Evolutionary conservation across 441 rosid species (phyloP), one percentile per base, ranked within the genome.

Genomic region (Corymbia calophylla): DNA sequence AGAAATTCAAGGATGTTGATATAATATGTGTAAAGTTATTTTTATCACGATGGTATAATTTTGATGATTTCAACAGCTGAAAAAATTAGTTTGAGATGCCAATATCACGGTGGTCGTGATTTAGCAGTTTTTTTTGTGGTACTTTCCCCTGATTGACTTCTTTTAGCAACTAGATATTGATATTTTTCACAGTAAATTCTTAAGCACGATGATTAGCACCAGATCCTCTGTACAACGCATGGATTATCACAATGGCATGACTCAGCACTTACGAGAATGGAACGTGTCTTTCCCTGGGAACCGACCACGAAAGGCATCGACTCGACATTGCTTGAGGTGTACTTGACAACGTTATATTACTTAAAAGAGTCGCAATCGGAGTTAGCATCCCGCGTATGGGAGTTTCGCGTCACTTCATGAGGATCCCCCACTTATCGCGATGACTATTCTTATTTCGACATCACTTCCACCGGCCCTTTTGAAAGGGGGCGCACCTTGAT

Each of bases 1-100:
- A 73, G 23, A 39, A 39, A 8, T 5, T 12, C 4, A 14, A 3
- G 17, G 3, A 7, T 6, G 6, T 23, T 13, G 4, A 77, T 68
- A 11, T 12, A 3, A 1, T 1, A 1, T 68, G 12, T 10, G 4
- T 44, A 12, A 12, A 19, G n/a, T 4, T 19, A 21, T 32, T 32
- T 70, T 35, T 18, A 25, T 35, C 15, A 11, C 44, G 2, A 4
- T 11, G 11, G 14, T 9, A 35, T 19, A 39, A 19, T 5, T 19
- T 18, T 10, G 8, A 27, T 21, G 81, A 19, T 35, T 70, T 44
- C 2, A 15, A 23, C 51, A 23, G 5, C 44, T 13, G 2, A 23
- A 12, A 73, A 70, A 39, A 70, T 39, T 27, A 77, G 8, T 77
- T 39, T 3, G 6, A 25, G 14, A 62, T 62, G 32, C n/a, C 13